Base-by-base conservation (phyloP, 2,329 filamentous ascomycete genomes). In the Esteya vermicola region DNA sequence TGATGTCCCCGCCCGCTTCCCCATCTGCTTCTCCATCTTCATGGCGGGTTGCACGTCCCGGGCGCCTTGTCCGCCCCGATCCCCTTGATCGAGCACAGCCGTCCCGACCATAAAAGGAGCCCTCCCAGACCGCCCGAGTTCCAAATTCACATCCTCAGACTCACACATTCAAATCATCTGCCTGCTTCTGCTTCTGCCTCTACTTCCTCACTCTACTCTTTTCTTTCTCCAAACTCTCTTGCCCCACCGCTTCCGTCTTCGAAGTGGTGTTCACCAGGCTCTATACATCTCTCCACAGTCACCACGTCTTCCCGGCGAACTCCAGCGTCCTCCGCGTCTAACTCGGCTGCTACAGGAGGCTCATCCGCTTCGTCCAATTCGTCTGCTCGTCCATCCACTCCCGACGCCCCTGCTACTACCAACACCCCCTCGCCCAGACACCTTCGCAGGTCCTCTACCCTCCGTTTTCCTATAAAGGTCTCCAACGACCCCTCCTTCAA, bases 281-380 rank as follows among this genome's bases (percentile, higher is more conserved):
- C 10, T 14, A 19, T 9, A 13, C 22, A 13, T 16, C 12, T 13
- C 18, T 28, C n/a, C 18, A 18, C 30, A 40, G 39, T 25, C 43
- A 46, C 42, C 42, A 47, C 46, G 44, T 48, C 46, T 43, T 48
- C 46, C 42, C 46, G 43, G 19, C 43, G 44, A 42, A 32, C 45
- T 22, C 34, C 45, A 27, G 44, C 41, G 36, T 45, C 46, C 38
- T 43, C 46, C 34, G 25, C 46, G 34, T 46, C 42, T 6, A 22
- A 30, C 20, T 42, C 44, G 9, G 39, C 45, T 16, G 30, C 33
- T 19, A 33, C 41, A 9, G 33, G 28, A 43, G 45, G 39, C 37
- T 35, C 45, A 27, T 34, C 45, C 30, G 37, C 39, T 19, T 23
- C 14, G 20, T 26, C 40, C 21, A 8, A 40, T 20, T 20, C 40